A percentile compares a stretch with the other conserved stretches of the same genome.
These are phyloP conservation scores for Mortierella sp. DNA, from an alignment of 371 early-diverging fungal genomes.

Conservation along the genomic window DNA sequence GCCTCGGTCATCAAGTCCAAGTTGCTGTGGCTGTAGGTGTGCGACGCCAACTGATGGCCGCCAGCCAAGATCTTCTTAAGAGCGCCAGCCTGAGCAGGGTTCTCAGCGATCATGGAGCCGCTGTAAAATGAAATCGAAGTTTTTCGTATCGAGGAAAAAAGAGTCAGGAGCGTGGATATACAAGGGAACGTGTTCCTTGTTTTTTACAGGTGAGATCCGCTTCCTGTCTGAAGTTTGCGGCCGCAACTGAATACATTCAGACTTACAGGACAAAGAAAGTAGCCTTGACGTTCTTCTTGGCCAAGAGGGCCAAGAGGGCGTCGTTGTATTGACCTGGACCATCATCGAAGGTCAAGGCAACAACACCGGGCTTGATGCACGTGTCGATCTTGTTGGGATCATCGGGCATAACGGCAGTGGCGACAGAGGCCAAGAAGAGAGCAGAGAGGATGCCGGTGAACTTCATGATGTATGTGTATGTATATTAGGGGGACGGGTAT, in stretches of 20 bases:
- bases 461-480: constrained; percentile 31
- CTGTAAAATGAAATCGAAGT: constrained; percentile 9
- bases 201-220: no score
- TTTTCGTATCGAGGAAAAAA: neutral
- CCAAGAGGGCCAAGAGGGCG: constrained; percentile 56
- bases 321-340: constrained; percentile 55
- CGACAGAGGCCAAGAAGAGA: constrained; percentile 37
- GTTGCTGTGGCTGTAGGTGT: constrained; percentile 66
- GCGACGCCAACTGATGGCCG: constrained; percentile 69
- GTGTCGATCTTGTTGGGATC: constrained; percentile 38
- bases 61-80: constrained; percentile 55
- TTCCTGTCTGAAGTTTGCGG: no score
- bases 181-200: no score
- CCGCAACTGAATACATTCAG: no score
- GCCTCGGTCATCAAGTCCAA: constrained; percentile 31
- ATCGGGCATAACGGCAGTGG: constrained; percentile 23
- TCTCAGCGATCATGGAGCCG: constrained; percentile 31
- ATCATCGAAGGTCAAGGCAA: constrained; percentile 70
- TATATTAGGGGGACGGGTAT: constrained; percentile 6
- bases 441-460: constrained; percentile 41
- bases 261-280: constrained; percentile 68
- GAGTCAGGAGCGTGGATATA: no score
- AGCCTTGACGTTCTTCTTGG: constrained; percentile 57
- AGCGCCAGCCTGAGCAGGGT: constrained; percentile 44
- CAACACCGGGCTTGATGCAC: constrained; percentile 60